Evolutionary conservation across 352 stramenopile species (phyloP).

Genomic region (Globisporangium lucens): DNA sequence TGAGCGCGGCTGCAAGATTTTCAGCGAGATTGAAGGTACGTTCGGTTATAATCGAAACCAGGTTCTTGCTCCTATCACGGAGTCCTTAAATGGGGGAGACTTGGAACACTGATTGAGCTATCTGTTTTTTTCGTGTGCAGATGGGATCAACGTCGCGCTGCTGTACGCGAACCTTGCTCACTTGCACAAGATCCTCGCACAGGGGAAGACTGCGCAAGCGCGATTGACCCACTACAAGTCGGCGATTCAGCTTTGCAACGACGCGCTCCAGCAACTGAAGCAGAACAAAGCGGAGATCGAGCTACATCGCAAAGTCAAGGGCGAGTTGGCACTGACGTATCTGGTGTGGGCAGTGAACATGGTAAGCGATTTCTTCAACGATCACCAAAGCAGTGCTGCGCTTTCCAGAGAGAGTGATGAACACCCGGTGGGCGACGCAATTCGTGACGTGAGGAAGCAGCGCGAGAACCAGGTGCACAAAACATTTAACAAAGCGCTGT

Average conservation of each 20-base stretch:
- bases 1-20: constrained; percentile 73
- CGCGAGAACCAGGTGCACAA: constrained; percentile 47
- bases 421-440: not conserved
- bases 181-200: constrained; percentile 83
- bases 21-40: constrained; percentile 78
- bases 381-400: not conserved
- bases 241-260: constrained; percentile 61
- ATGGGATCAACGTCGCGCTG: constrained; percentile 77
- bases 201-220: constrained; percentile 30
- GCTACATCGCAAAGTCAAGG: constrained; percentile 67
- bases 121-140: constrained; percentile 24
- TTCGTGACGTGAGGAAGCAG: constrained; percentile 21
- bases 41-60: not conserved
- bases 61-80: not conserved
- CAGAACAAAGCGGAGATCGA: constrained; percentile 62
- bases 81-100: not conserved
- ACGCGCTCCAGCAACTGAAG: constrained; percentile 63
- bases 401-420: not conserved
- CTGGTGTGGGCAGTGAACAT: constrained; percentile 77
- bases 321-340: constrained; percentile 80
- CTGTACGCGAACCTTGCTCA: constrained; percentile 79
- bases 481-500: constrained; percentile 71
- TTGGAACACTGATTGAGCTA: not conserved
- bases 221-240: constrained; percentile 54
- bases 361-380: constrained; percentile 22